Conservation (phyloP, 192 early-diverging fungal species). For the Rhizophagus prolifer region DNA sequence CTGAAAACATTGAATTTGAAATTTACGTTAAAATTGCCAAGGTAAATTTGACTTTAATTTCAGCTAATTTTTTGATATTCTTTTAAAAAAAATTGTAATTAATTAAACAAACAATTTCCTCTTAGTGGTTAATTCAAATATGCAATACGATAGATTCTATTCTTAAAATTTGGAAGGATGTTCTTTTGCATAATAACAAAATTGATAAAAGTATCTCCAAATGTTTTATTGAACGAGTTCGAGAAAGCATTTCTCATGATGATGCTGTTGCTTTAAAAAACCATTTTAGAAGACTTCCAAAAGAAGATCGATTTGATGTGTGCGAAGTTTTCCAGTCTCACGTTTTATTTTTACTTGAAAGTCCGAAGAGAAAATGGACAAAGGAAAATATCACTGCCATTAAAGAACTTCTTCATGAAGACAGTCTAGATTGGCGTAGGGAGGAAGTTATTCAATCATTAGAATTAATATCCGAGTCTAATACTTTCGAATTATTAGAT, state of each 20-base stretch:
- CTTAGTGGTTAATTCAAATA: slow-evolving; percentile 4
- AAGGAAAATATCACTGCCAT: background rate
- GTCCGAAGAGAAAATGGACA: background rate
- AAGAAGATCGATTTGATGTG: background rate
- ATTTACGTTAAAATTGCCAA: background rate
- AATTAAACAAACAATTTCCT: too few relatives aligned
- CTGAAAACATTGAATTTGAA: background rate
- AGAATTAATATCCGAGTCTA: background rate
- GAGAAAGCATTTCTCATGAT: background rate
- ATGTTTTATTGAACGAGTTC: background rate
- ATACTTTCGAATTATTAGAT: background rate
- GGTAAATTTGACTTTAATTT: background rate
- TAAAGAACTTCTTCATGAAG: background rate
- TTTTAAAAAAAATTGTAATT: too few relatives aligned
- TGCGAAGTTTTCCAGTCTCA: background rate
- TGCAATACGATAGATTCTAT: background rate
- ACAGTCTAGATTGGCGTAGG: background rate
- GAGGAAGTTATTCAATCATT: background rate
- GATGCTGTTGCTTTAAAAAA: background rate
- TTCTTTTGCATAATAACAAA: background rate
- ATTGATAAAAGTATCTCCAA: background rate
- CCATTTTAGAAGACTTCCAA: background rate
- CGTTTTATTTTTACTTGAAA: background rate
- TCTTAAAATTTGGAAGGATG: background rate
- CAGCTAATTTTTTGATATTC: too few relatives aligned